Percentiles rank a stretch among this genome's conserved stretches.
phyloP scores from a whole-genome alignment of 2,329 filamentous ascomycete genomes.

The Aspergillus candidus region DNA sequence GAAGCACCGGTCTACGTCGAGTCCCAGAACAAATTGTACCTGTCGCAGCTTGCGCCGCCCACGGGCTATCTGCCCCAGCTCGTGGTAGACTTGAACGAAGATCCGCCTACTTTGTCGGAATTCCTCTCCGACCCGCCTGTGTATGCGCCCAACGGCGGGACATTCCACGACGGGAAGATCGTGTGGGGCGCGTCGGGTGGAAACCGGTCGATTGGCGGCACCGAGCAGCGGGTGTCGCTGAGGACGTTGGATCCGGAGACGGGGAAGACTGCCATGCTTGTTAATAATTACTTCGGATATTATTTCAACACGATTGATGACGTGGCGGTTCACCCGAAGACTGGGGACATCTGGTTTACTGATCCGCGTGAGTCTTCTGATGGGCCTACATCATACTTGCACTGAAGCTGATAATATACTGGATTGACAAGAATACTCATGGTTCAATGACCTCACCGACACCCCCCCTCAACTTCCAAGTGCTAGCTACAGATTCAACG shows the following conservation, averaged over 20 bases:
- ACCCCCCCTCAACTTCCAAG: slow-evolving; percentile 27
- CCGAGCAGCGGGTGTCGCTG: slow-evolving; percentile 37
- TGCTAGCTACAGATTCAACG: slow-evolving; percentile 40
- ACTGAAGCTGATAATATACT: neutral
- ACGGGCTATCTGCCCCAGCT: slow-evolving; percentile 34
- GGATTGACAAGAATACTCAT: slow-evolving; percentile 25
- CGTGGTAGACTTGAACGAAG: slow-evolving; percentile 39
- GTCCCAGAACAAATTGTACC: slow-evolving; percentile 36
- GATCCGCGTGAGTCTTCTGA: slow-evolving; percentile 33
- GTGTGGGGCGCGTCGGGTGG: slow-evolving; percentile 37
- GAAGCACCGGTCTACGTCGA: slow-evolving; percentile 41
- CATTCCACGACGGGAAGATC: slow-evolving; percentile 34
- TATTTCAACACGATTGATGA: slow-evolving; percentile 17
- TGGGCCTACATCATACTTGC: slow-evolving; percentile 21
- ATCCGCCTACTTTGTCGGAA: slow-evolving; percentile 35
- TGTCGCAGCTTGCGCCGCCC: slow-evolving; percentile 34
- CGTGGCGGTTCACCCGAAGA: slow-evolving; percentile 33
- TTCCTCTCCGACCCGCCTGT: slow-evolving; percentile 39
- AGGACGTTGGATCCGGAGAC: slow-evolving; percentile 42
- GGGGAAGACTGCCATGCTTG: slow-evolving; percentile 34
- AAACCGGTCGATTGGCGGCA: slow-evolving; percentile 31
- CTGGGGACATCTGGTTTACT: slow-evolving; percentile 47
- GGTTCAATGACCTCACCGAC: slow-evolving; percentile 32
- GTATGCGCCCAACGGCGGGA: slow-evolving; percentile 41
- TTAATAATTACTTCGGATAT: slow-evolving; percentile 44